Base-by-base conservation (phyloP, 2,329 filamentous ascomycete genomes). In the Hymenoscyphus albidus region DNA sequence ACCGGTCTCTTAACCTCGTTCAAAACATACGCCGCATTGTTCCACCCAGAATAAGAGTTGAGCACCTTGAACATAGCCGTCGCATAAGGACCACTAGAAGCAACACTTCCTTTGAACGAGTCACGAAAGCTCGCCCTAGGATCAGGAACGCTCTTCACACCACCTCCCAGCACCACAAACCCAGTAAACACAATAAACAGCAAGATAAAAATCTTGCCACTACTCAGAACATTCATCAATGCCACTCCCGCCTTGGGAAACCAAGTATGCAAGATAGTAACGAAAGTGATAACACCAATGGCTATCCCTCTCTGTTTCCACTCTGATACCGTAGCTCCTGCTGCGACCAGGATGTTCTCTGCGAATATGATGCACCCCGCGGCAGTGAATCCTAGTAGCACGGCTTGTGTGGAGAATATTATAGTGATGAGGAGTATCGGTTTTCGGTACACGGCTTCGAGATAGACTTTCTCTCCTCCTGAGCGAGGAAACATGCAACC, bases 331-430 rank as follows among this genome's bases (percentile, higher is more conserved):
- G 76, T 73, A 66, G 80, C 76, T 57, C 80, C 80, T 54, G 82
- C 80, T 14, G 82, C 78, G 51, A 82, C 78, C 32, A 79, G 79
- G 69, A 83, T 82, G 58, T 80, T 80, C 1, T 80, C 78, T 0
- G 80, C 79, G 86, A 85, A 42, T 13, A 89, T 85, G 81, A 89
- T 82, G 0, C 86, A 81, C 69, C 89, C 89, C 40, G 83, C 83
- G 68, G 84, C 87, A 66, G 82, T 84, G 77, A 81, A 82, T 5
- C 80, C 81, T 12, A 83, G 76, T 7, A 83, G 71, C 12, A 82
- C 75, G 5, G 78, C 78, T 61, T 83, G 81, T 1, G 80, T 76
- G 64, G 81, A 82, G 72, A 81, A 83, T 74, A 80, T 79, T 63
- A 81, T 81, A 4, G 81, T 84, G 2, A 78, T 81, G 6, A 83